phyloP scores from a whole-genome alignment of 345 rosid genomes.

The Firmiana major region DNA sequence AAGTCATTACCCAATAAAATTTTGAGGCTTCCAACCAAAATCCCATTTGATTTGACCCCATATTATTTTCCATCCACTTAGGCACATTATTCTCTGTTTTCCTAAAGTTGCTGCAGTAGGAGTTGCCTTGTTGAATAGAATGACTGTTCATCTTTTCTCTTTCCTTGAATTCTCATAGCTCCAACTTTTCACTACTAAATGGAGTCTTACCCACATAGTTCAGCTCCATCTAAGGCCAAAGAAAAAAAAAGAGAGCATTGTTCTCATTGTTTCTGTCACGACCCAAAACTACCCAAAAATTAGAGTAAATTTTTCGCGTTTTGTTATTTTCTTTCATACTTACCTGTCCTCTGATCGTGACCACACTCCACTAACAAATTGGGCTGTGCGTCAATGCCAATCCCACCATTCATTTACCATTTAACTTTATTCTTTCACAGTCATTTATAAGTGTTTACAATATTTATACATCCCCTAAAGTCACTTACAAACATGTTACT shows the following conservation, averaged over 20 bases:
- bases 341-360: too few species aligned
- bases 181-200: background rate
- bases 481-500: too few species aligned
- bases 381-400: too few species aligned
- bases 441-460: too few species aligned
- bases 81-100: background rate
- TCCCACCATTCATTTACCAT: too few species aligned
- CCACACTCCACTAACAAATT: too few species aligned
- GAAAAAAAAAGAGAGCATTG: background rate
- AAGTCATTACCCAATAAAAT: background rate
- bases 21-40: background rate
- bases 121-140: background rate
- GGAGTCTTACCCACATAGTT: background rate
- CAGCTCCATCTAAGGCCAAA: background rate
- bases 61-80: background rate
- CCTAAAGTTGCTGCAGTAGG: background rate
- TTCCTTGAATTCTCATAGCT: background rate
- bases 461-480: too few species aligned
- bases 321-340: too few species aligned
- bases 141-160: background rate
- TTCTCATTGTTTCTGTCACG: background rate
- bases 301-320: too few species aligned
- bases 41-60: background rate
- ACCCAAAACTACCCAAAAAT: too few species aligned
- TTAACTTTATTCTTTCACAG: too few species aligned